Conservation (phyloP, 1,139 yeast genomes). For the Blastobotrys elegans region DNA sequence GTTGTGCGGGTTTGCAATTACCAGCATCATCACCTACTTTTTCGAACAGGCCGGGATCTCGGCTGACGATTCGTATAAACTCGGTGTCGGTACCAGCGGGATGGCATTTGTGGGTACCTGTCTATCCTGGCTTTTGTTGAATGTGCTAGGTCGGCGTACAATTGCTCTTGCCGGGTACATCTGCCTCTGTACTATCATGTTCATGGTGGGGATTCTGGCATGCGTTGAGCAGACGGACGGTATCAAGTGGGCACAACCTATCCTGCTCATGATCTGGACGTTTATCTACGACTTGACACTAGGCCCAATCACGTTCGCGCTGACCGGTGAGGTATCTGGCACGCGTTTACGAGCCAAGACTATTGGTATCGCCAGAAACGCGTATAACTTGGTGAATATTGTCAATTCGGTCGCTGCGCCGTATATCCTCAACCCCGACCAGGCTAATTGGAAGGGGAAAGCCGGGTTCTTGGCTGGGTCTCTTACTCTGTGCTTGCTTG, state of each 20-base stretch:
- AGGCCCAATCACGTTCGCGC: slow-evolving; percentile 53
- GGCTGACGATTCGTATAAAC: slow-evolving; percentile 43
- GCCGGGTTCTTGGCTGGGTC: slow-evolving; percentile 49
- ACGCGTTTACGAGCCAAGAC: slow-evolving; percentile 50
- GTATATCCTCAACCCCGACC: slow-evolving; percentile 51
- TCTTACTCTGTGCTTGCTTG: slow-evolving; percentile 39
- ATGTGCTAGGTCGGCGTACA: slow-evolving; percentile 45
- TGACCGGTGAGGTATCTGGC: slow-evolving; percentile 53
- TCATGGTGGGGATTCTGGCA: slow-evolving; percentile 21
- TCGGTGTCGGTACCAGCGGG: slow-evolving; percentile 47
- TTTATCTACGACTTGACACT: slow-evolving; percentile 45
- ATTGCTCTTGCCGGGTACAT: slow-evolving; percentile 42
- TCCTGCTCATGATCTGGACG: slow-evolving; percentile 21
- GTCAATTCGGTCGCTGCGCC: slow-evolving; percentile 44
- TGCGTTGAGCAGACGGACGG: too few relatives aligned
- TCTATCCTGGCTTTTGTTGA: slow-evolving; percentile 12
- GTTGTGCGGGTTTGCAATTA: slow-evolving; percentile 5
- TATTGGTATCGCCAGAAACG: slow-evolving; percentile 48
- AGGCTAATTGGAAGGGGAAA: slow-evolving; percentile 53
- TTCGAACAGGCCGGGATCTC: slow-evolving; percentile 34
- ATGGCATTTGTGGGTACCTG: slow-evolving; percentile 19
- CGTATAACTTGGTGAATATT: slow-evolving; percentile 43
- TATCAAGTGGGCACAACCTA: slow-evolving; percentile 30
- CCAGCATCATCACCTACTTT: slow-evolving; percentile 19
- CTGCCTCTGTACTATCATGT: slow-evolving; percentile 37